A percentile compares a stretch with the other conserved stretches of the same genome.
phyloP scores from a whole-genome alignment of 495 filamentous ascomycete genomes.

The Hyaloscypha hepaticicola region DNA sequence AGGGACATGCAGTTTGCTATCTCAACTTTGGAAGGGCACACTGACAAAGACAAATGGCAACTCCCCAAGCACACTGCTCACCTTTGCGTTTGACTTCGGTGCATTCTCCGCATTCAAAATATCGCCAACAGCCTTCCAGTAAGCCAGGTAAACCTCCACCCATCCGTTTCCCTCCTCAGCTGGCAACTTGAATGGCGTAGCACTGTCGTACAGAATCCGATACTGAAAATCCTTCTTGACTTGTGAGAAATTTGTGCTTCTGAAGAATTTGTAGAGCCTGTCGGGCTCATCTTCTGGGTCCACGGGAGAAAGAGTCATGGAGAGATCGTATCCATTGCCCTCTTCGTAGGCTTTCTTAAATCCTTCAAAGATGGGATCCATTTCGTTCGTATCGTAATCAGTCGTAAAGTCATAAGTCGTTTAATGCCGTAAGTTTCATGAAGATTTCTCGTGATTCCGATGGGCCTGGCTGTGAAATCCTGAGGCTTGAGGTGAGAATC shows the following conservation, averaged over 20 bases:
- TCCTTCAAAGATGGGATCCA: slow-evolving; percentile 62
- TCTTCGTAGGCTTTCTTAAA: slow-evolving; percentile 58
- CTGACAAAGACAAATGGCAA: neutral
- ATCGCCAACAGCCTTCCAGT: slow-evolving; percentile 77
- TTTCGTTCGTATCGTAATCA: slow-evolving; percentile 33
- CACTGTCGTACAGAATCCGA: slow-evolving; percentile 55
- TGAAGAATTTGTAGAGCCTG: slow-evolving; percentile 62
- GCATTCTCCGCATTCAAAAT: slow-evolving; percentile 57
- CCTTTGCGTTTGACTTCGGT: slow-evolving; percentile 35
- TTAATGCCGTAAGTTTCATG: neutral
- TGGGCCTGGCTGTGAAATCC: neutral
- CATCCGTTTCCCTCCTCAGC: slow-evolving; percentile 69
- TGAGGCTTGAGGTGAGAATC: slow-evolving; percentile 1
- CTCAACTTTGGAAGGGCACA: neutral
- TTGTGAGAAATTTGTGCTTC: slow-evolving; percentile 55
- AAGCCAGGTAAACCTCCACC: slow-evolving; percentile 77
- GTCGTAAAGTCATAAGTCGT: slow-evolving; percentile 18
- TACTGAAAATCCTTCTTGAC: slow-evolving; percentile 58
- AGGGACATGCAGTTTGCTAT: neutral
- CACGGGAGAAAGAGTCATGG: slow-evolving; percentile 67
- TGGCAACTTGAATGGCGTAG: slow-evolving; percentile 46
- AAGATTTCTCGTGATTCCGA: slow-evolving; percentile 13
- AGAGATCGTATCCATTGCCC: slow-evolving; percentile 63
- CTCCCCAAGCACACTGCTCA: slow-evolving; percentile 26
- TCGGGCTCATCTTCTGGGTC: slow-evolving; percentile 53